Base-by-base conservation (phyloP, 2,329 filamentous ascomycete genomes). In the Fusarium pseudoanthophilum region DNA sequence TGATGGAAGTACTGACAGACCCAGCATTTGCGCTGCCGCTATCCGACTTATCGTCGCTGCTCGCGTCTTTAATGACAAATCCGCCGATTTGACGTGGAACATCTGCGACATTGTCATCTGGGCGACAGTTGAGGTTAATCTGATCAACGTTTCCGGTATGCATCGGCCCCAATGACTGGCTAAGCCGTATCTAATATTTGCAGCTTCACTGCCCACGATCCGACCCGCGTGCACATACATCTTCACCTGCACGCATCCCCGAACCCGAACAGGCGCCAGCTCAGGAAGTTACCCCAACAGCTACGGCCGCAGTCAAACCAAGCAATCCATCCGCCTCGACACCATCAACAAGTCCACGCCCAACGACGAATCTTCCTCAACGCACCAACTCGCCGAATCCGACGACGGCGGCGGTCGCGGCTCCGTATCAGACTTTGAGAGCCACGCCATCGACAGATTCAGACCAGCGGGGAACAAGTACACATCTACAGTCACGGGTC, bases 41-140 rank as follows among this genome's bases (percentile, higher is more conserved):
- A 62, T 78, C 5, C 34, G 66, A 34, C 55, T 78, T 0, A 75
- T 78, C 16, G 67, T 78, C 20, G 74, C 67, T 5, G 72, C 67
- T 5, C 67, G 72, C 2, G 52, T 62, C 1, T 75, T 70, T 5
- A n/a, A 78, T 15, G 49, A 70, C 7, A 52, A 36, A 2, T 77
- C 76, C 0, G 2, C 15, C 1, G 77, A 78, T 6, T 10, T 78
- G n/a, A 75, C 77, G 0, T 78, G 77, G 75, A 75, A 75, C 14
- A 53, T 78, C 6, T 60, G 56, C 21, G 59, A 71, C 5, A 78
- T 78, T 34, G 63, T 78, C 18, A 70, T 77, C 7, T 78, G 77
- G 77, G 77, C 76, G 1, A 73, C 75, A 1, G 75, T 77, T 0
- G 77, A 78, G 40, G 77, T 78, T 5, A 78, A 78, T 16, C 51